phyloP scores from a whole-genome alignment of 2,329 filamentous ascomycete species.

The Calonectria multiphialidica region DNA sequence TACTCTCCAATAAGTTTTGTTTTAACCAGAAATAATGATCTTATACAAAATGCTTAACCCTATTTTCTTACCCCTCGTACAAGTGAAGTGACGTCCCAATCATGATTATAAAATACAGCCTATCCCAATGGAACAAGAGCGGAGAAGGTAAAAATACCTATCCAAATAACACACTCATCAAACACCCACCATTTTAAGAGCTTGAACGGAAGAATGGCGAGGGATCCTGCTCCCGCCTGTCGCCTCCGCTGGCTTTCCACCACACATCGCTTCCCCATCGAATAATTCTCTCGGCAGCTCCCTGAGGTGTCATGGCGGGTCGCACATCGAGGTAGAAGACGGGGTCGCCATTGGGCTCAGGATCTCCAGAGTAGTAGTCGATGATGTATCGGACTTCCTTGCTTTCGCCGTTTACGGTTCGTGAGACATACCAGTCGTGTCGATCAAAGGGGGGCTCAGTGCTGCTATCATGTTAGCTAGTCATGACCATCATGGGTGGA shows the following conservation, averaged over 20 bases:
- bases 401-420: conserved; percentile 74
- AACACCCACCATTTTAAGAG: conserved; percentile 26
- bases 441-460: conserved; percentile 92
- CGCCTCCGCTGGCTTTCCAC: conserved; percentile 87
- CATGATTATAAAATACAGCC: conserved; percentile 47
- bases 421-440: conserved; percentile 95
- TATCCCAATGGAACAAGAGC: conserved; percentile 37
- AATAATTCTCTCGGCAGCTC: conserved; percentile 84
- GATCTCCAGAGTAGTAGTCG: conserved; percentile 91
- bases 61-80: conserved; percentile 31
- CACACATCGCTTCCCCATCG: conserved; percentile 94
- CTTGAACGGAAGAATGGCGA: conserved; percentile 48
- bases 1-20: conserved; percentile 32
- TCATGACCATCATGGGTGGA: neutral
- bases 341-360: conserved; percentile 87
- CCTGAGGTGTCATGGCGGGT: conserved; percentile 85
- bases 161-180: conserved; percentile 15
- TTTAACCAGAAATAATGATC: conserved; percentile 13
- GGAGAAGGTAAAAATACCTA: conserved; percentile 39
- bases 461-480: conserved; percentile 55
- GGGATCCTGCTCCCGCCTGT: conserved; percentile 63
- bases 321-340: conserved; percentile 97
- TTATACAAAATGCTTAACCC: conserved; percentile 32
- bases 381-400: conserved; percentile 94
- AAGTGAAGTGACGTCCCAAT: conserved; percentile 39